Conservation (phyloP, 1,139 yeast genomes). For the Kodamaea sp. region DNA sequence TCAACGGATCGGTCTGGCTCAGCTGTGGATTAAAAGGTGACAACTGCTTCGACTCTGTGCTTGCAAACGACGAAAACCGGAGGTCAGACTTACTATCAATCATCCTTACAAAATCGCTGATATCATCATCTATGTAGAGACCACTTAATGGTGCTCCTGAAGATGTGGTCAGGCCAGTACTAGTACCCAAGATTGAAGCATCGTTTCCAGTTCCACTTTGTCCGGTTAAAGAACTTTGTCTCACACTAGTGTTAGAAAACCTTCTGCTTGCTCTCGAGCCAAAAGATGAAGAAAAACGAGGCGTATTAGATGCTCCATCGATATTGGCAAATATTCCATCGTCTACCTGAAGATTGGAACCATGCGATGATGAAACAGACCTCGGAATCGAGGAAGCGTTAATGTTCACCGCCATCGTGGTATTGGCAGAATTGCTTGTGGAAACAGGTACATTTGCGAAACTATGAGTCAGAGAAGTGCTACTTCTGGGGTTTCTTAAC, state of each 20-base stretch:
- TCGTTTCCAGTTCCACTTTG: conserved; percentile 16
- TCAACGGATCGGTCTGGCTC: conserved; percentile 29
- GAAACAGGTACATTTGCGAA: conserved; percentile 33
- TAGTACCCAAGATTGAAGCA: conserved; percentile 31
- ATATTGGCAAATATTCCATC: conserved; percentile 24
- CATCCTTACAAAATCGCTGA: conserved; percentile 78
- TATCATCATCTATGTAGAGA: conserved; percentile 62
- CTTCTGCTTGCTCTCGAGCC: conserved; percentile 54
- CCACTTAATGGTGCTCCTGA: conserved; percentile 44
- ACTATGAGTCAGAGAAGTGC: conserved; percentile 30
- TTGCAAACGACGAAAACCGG: conserved; percentile 25
- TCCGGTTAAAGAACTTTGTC: conserved; percentile 30
- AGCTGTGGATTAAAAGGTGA: conserved; percentile 4
- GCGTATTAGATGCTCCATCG: conserved; percentile 33
- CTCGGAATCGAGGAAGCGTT: conserved; percentile 33
- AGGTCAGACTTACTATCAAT: conserved; percentile 68
- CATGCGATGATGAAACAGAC: conserved; percentile 46
- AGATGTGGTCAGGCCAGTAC: conserved; percentile 38
- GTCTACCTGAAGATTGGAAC: conserved; percentile 26
- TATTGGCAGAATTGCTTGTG: conserved; percentile 13
- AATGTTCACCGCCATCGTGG: conserved; percentile 7
- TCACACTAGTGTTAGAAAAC: conserved; percentile 38
- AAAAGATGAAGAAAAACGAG: conserved; percentile 56
- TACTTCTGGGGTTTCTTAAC: conserved; percentile 47
- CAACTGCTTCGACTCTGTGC: conserved; percentile 6